Evolutionary conservation across 2,329 filamentous ascomycete species (phyloP), one percentile per base, ranked within the genome.

Genomic region (Exophiala lecanii-corni): DNA sequence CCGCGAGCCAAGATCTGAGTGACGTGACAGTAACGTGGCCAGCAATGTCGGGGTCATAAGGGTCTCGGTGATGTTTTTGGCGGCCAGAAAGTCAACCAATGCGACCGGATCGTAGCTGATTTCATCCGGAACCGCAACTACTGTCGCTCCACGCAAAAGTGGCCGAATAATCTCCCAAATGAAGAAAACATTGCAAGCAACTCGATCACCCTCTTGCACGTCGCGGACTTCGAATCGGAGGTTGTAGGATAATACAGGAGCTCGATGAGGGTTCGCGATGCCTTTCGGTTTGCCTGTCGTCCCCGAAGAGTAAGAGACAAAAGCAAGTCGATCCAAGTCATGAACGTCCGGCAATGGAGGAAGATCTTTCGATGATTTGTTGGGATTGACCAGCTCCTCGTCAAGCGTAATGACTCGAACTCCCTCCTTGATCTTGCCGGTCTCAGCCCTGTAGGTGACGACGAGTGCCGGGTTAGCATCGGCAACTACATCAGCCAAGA

Each of bases 161-260:
- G 86, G 86, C 4, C 86, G 82, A 41, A 91, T 63, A 43, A 89
- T 89, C 61, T 91, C 86, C 86, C 86, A 91, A 35, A 89, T 74
- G 59, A 91, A 91, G 63, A 89, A 91, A 46, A 89, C 86, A 69
- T 89, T 91, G 67, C 85, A 89, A n/a, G 86, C 86, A 9, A 89
- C 84, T 5, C 86, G 77, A 54, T 89, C 86, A 12, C 84, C 84
- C 0, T 81, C 81, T 13, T 74, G 65, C 2, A 87, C 68, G 59
- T 89, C 81, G 52, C 79, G 83, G 36, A 89, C 62, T 7, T 67
- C 70, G 57, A 89, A 89, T 61, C 86, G 72, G 50, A 87, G 63
- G 54, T 86, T 71, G 59, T 89, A 89, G 5, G 85, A 89, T 19
- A 77, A 73, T 1, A 89, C 81, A 1, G 85, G 73, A 12, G 85